Percentiles rank a stretch among this genome's conserved stretches.
Conservation (phyloP, 148 eudicot species). For the Amaranthus hypochondriacus region DNA sequence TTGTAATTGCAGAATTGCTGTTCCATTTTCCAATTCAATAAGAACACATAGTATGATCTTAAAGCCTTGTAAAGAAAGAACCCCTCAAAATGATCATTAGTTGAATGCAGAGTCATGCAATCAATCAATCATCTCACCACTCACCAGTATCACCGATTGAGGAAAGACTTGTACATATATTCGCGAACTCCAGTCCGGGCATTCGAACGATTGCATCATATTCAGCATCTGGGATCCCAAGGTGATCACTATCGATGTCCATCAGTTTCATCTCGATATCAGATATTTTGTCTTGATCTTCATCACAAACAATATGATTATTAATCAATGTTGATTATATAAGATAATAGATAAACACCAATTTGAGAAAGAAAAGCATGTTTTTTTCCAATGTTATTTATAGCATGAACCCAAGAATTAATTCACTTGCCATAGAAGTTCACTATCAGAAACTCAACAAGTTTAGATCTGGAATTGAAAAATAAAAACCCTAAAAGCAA, state of each 20-base stretch:
- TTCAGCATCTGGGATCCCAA: constrained; percentile 65
- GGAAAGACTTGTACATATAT: constrained; percentile 48
- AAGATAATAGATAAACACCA: neutral
- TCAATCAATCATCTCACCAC: constrained; percentile 25
- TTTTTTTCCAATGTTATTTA: neutral
- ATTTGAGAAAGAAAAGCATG: neutral
- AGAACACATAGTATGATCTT: too few relatives aligned
- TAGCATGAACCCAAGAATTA: neutral
- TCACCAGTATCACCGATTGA: constrained; percentile 65
- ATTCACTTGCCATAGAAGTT: neutral
- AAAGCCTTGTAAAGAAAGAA: neutral
- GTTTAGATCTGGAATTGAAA: neutral
- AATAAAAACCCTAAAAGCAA: neutral
- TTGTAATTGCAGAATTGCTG: neutral
- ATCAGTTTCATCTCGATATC: constrained; percentile 73
- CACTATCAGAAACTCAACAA: neutral
- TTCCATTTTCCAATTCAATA: too few relatives aligned
- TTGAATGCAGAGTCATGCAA: too few relatives aligned
- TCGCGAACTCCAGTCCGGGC: constrained; percentile 55
- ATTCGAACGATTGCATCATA: constrained; percentile 62
- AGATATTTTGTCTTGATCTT: constrained; percentile 67
- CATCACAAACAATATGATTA: constrained; percentile 9
- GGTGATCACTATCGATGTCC: constrained; percentile 73
- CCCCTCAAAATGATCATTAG: too few relatives aligned
- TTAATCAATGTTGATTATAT: neutral